Evolutionary conservation across 169 alveolate genomes (phyloP).

Genomic region (Sarcocystis neurona): DNA sequence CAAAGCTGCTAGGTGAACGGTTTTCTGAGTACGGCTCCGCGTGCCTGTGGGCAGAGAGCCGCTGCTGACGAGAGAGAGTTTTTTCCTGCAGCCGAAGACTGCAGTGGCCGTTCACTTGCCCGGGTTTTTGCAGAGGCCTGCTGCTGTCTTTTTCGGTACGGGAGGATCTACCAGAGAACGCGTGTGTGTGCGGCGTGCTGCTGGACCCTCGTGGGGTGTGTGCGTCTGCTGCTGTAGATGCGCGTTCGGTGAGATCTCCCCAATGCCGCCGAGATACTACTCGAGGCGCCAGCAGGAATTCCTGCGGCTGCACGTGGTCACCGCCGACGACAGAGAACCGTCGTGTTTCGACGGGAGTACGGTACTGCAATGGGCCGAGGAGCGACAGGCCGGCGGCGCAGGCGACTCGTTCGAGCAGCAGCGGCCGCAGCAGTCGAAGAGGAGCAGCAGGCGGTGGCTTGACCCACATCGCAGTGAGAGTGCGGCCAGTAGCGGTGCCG

Average conservation of each 20-base stretch:
- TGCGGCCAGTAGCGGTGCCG: too few relatives aligned
- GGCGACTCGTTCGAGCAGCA: background rate
- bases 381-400: background rate
- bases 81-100: too few relatives aligned
- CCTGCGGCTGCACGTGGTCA: constrained; percentile 12
- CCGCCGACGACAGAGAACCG: background rate
- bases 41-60: too few relatives aligned
- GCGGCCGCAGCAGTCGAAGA: background rate
- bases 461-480: too few relatives aligned
- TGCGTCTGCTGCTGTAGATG: background rate
- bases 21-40: too few relatives aligned
- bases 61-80: too few relatives aligned
- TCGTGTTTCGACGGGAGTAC: background rate
- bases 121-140: too few relatives aligned
- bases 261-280: constrained; percentile 34
- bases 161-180: background rate
- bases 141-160: too few relatives aligned
- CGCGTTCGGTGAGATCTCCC: constrained; percentile 40
- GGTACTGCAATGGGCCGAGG: background rate
- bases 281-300: constrained; percentile 28
- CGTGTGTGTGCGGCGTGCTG: background rate
- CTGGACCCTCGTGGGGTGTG: background rate
- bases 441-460: background rate
- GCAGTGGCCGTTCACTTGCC: too few relatives aligned
- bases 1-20: too few relatives aligned